These are phyloP conservation scores for Aethionema arabicum DNA, from an alignment of 345 rosid genomes.

Conservation along the genomic window DNA sequence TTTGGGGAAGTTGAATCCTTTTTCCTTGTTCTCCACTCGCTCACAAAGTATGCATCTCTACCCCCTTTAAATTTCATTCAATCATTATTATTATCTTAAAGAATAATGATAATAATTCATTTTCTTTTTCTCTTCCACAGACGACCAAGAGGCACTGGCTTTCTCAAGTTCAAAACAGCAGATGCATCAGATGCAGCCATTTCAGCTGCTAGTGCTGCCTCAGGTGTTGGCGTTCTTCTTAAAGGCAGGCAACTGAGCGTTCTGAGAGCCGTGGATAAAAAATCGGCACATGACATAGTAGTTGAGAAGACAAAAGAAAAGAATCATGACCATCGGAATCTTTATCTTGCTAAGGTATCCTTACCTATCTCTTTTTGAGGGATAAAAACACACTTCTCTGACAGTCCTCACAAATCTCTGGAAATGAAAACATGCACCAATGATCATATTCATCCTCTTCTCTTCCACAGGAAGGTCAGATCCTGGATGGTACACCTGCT, in stretches of 20 bases:
- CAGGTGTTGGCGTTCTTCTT: conserved; percentile 72
- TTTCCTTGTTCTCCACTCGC: conserved; percentile 73
- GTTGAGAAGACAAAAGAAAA: conserved; percentile 67
- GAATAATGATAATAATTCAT: no score
- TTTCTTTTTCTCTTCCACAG: conserved; percentile 44
- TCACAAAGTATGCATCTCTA: conserved; percentile 64
- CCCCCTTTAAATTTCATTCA: conserved; percentile 1
- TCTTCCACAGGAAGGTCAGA: conserved; percentile 72
- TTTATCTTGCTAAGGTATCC: conserved; percentile 79
- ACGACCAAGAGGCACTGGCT: conserved; percentile 87
- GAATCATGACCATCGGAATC: conserved; percentile 72
- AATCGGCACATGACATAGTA: conserved; percentile 72
- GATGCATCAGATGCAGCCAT: conserved; percentile 76
- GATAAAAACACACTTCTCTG: not conserved
- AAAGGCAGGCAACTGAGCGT: conserved; percentile 77
- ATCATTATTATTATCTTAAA: not conserved
- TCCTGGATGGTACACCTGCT: conserved; percentile 85
- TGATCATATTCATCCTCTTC: not conserved
- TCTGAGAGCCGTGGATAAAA: conserved; percentile 79
- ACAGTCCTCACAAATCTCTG: conserved; percentile 6
- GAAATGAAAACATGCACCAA: conserved; percentile 1
- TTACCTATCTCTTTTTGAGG: conserved; percentile 1
- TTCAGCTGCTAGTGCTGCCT: conserved; percentile 59
- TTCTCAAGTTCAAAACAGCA: conserved; percentile 72
- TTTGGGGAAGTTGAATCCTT: conserved; percentile 78